phyloP scores from a whole-genome alignment of 2,329 filamentous ascomycete species.

The Fusarium succisae region DNA sequence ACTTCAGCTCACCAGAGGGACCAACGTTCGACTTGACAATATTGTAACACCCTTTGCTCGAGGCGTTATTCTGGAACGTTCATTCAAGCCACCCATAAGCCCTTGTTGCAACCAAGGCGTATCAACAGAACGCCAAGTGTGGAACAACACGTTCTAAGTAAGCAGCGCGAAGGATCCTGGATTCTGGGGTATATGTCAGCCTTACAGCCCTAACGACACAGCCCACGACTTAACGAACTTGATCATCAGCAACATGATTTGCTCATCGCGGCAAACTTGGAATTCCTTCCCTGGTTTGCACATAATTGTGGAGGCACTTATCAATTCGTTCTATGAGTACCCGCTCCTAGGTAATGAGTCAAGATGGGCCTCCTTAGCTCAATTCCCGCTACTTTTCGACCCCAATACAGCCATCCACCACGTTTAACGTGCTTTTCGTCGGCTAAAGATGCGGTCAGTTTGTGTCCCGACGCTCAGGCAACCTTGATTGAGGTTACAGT shows the following conservation, averaged over 20 bases:
- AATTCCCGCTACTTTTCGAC: constrained; percentile 20
- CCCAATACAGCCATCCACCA: constrained; percentile 2
- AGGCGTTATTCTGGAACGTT: constrained; percentile 17
- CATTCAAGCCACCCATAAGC: constrained; percentile 5
- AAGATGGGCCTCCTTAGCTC: constrained; percentile 16
- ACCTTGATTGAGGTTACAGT: constrained; percentile 16
- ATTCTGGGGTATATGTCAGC: constrained; percentile 41
- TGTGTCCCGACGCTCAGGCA: constrained; percentile 6
- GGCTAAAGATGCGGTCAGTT: constrained; percentile 19
- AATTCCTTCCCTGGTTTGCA: constrained; percentile 16
- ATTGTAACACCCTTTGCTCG: neutral
- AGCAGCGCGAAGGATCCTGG: constrained; percentile 31
- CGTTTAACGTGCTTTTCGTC: constrained; percentile 1
- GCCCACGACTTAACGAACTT: constrained; percentile 7
- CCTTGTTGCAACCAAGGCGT: neutral
- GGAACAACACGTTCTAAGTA: constrained; percentile 20
- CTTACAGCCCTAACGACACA: constrained; percentile 42
- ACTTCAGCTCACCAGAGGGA: neutral
- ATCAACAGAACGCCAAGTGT: neutral
- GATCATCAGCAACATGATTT: constrained; percentile 20
- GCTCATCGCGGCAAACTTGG: constrained; percentile 2
- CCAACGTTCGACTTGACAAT: neutral
- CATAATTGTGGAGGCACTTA: constrained; percentile 6
- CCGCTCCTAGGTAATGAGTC: constrained; percentile 24
- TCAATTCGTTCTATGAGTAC: constrained; percentile 10